Percentiles rank a stretch among this genome's conserved stretches.
phyloP scores from a whole-genome alignment of 169 alveolate species.

The Plasmodium berghei region DNA sequence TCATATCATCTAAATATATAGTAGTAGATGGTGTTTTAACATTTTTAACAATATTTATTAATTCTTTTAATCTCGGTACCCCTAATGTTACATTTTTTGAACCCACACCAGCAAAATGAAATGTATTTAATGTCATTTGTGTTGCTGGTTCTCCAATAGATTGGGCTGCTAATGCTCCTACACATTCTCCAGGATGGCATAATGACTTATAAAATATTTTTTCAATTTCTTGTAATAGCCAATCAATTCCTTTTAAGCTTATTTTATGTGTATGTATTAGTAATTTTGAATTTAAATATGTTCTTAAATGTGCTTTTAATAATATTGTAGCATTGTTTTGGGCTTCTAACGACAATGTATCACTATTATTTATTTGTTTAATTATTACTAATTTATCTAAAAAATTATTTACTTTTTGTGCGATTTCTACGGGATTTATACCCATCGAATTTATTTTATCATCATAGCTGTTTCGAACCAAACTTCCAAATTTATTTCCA shows the following conservation, averaged over 20 bases:
- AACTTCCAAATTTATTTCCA: conserved; percentile 3
- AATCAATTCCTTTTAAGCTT: conserved; percentile 94
- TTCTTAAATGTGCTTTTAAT: conserved; percentile 95
- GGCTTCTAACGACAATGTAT: conserved; percentile 90
- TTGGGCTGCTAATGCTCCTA: conserved; percentile 99
- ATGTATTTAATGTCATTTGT: conserved; percentile 99
- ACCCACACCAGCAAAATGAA: conserved; percentile 99
- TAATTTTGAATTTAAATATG: conserved; percentile 93
- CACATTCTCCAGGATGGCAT: conserved; percentile 99
- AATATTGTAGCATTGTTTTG: conserved; percentile 93
- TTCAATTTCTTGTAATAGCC: conserved; percentile 98
- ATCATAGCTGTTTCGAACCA: background rate
- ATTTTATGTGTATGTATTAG: conserved; percentile 95
- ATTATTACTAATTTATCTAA: conserved; percentile 84
- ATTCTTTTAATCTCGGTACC: conserved; percentile 99
- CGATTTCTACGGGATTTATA: conserved; percentile 87
- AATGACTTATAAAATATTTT: conserved; percentile 94
- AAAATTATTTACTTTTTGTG: conserved; percentile 85
- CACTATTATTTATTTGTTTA: conserved; percentile 84
- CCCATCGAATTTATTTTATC: conserved; percentile 73
- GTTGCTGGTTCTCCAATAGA: conserved; percentile 99
- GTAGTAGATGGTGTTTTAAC: conserved; percentile 98
- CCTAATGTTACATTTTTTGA: conserved; percentile 99
- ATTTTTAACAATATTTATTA: conserved; percentile 98
- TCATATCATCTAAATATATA: conserved; percentile 91